These are phyloP conservation scores for Scleroderma bovista DNA, from an alignment of 768 basidiomycete species.

Conservation along the genomic window DNA sequence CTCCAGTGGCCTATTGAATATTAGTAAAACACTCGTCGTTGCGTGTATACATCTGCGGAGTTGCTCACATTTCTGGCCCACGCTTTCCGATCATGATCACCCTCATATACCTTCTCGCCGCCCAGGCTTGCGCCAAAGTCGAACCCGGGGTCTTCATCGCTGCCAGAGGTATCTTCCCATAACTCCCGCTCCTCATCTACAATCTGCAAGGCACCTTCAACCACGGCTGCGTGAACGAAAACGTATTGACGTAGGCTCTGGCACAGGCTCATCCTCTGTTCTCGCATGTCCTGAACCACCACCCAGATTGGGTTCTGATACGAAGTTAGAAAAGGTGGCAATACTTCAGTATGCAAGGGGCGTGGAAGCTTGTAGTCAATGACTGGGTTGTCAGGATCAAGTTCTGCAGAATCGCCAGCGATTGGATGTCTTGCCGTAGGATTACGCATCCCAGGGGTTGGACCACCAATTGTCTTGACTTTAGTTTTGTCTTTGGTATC, in stretches of 20 bases:
- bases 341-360: slow-evolving; percentile 44
- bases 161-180: slow-evolving; percentile 20
- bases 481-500: background rate
- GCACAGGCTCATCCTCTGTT: slow-evolving; percentile 95
- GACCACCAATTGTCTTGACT: background rate
- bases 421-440: background rate
- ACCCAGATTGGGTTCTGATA: slow-evolving; percentile 75
- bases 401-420: background rate
- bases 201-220: slow-evolving; percentile 74
- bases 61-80: slow-evolving; percentile 3
- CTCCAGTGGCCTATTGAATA: background rate
- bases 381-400: slow-evolving; percentile 13
- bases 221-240: slow-evolving; percentile 82
- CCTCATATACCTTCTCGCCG: slow-evolving; percentile 13
- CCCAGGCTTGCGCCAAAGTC: slow-evolving; percentile 5
- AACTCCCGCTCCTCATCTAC: slow-evolving; percentile 63
- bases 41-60: background rate
- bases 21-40: background rate
- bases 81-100: slow-evolving; percentile 8
- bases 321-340: slow-evolving; percentile 55
- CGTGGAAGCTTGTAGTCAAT: slow-evolving; percentile 63
- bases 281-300: slow-evolving; percentile 88
- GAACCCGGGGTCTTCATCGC: slow-evolving; percentile 17
- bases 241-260: slow-evolving; percentile 94
- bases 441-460: background rate